phyloP scores from a whole-genome alignment of 2,329 filamentous ascomycete genomes.

The Talaromyces sp. region DNA sequence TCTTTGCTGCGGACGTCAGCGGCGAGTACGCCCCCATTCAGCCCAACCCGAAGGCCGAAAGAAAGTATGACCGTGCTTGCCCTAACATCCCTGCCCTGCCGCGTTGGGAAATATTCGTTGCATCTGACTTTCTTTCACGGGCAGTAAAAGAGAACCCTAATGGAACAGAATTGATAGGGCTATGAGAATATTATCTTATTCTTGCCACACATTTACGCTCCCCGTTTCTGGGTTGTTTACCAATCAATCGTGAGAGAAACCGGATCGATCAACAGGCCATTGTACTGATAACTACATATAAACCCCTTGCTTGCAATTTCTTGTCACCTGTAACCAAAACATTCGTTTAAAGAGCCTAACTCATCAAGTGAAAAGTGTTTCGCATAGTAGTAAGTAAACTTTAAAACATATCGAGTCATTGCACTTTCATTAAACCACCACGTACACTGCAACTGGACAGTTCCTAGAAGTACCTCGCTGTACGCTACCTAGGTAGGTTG shows the following conservation, averaged over 20 bases:
- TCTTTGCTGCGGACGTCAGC: not conserved
- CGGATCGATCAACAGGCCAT: not conserved
- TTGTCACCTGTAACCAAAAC: not conserved
- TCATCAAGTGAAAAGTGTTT: not conserved
- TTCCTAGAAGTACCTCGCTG: not conserved
- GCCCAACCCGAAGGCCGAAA: not conserved
- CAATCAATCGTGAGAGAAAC: too few species aligned
- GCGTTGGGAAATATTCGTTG: not conserved
- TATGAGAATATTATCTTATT: not conserved
- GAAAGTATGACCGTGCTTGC: constrained; percentile 8
- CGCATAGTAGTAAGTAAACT: not conserved
- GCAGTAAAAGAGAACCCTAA: not conserved
- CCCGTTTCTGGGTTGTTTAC: not conserved
- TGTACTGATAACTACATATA: not conserved
- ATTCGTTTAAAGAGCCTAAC: not conserved
- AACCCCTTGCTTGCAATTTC: not conserved
- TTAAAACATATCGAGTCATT: not conserved
- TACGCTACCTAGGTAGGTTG: not conserved
- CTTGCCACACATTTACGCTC: not conserved
- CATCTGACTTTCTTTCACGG: not conserved
- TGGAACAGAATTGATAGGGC: not conserved
- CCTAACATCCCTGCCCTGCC: constrained; percentile 1
- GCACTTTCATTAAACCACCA: not conserved
- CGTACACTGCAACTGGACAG: not conserved
- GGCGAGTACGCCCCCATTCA: not conserved